Evolutionary conservation across 2,329 filamentous ascomycete species (phyloP), one percentile per base, ranked within the genome.

Genomic region (Nemania abortiva): DNA sequence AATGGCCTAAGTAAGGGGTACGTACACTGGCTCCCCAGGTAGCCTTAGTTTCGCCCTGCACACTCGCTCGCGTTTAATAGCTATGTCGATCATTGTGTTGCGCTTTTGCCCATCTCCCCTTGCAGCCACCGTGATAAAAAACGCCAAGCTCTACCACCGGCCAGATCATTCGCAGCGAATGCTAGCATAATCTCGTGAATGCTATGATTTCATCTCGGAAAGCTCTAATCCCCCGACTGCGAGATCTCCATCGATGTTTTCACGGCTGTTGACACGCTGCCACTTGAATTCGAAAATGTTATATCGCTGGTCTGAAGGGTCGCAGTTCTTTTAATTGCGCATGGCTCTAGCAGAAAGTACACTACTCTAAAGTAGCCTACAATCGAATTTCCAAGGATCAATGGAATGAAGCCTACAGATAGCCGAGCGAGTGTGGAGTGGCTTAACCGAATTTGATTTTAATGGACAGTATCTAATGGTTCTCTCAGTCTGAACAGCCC

Each of bases 1-100:
- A 95, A 94, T 84, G 95, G 94, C 73, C 84, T 91, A 79, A 96
- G 92, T 86, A 95, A 95, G 93, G 95, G 95, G 96, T 99, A 99
- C 89, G 96, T 99, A 84, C 89, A 91, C 84, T 92, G 92, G 92
- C 94, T 98, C 88, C 95, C 95, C 76, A 93, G 90, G 85, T 98
- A 95, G 88, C 78, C 72, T 77, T 75, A 42, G 73, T 78, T 79
- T 79, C 77, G 47, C 68, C 62, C 57, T 72, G 57, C 67, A 74
- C 75, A 73, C 75, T 76, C 73, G 75, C 75, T 77, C 72, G 75
- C 72, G 65, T 72, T 73, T 24, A 56, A 66, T 59, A 68, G 59
- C 49, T 50, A 29, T 52, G 11, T 22, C 13, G 15, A 18, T 55
- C 27, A 39, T 55, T 39, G 24, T 50, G 65, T 59, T 60, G 39